Evolutionary conservation across 257 asterid genomes (phyloP), one percentile per base, ranked within the genome.

Genomic region (Sherardia arvensis): DNA sequence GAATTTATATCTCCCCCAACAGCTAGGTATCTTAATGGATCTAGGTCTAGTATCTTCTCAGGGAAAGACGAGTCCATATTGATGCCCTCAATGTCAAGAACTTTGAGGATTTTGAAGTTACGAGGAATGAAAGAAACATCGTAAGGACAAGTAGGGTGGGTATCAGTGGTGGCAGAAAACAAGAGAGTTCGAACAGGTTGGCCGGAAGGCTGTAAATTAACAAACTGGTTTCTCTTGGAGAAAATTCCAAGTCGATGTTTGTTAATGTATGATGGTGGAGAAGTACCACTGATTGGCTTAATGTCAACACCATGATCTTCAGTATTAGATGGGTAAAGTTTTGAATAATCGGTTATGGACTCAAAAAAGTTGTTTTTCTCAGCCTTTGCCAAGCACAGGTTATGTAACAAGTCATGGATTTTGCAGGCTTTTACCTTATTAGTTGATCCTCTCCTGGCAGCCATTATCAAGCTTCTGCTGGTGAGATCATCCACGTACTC

Each of bases 401-500:
- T 10, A 21, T 20, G 60, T 25, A 68, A 43, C 33, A 59, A 20
- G 8, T 59, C 49, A 48, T 58, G 72, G 4, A 67, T 9, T 18
- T 32, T 25, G 27, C 64, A 67, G 5, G 48, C 22, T 14, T 58
- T 67, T 1, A 54, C 29, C 38, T 27, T 9, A 40, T 59, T 59
- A n/a, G 38, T n/a, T 5, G 45, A 62, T 20, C 32, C n/a, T 21
- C 25, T 61, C 40, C 38, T 69, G 18, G 43, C 17, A 15, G 45
- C 55, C n/a, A n/a, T n/a, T n/a, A n/a, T n/a, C n/a, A n/a, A n/a
- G n/a, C n/a, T n/a, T n/a, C n/a, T n/a, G n/a, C 1, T 56, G 11
- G 62, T 62, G n/a, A 69, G 54, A 61, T 69, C 73, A 21, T 9
- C 25, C 63, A 69, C 29, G 9, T 36, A 69, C 7, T 17, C 49